phyloP scores from a whole-genome alignment of 2,329 filamentous ascomycete genomes.

The Nemania sp. region DNA sequence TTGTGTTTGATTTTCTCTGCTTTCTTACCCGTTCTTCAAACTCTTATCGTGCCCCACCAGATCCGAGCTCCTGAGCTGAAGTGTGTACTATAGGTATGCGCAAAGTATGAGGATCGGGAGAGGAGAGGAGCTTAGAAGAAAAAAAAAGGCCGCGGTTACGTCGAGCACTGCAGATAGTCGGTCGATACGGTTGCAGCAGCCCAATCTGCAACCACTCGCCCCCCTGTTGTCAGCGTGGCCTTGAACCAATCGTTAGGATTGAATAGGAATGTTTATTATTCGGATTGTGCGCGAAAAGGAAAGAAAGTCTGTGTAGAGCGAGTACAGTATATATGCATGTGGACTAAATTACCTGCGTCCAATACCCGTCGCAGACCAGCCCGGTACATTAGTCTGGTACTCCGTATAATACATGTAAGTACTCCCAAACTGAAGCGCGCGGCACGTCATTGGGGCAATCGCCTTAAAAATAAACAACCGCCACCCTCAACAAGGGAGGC shows the following conservation, averaged over 20 bases:
- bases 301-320: neutral
- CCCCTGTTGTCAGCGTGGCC: slow-evolving; percentile 25
- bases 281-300: neutral
- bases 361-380: neutral
- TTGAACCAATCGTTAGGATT: slow-evolving; percentile 28
- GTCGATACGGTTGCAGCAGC: slow-evolving; percentile 18
- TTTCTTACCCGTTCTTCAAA: slow-evolving; percentile 2
- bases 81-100: neutral
- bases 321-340: neutral
- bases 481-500: neutral
- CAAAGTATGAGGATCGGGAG: neutral
- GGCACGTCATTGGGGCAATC: slow-evolving; percentile 6
- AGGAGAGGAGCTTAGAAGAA: neutral
- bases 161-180: slow-evolving; percentile 3
- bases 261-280: slow-evolving; percentile 12
- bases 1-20: slow-evolving; percentile 13
- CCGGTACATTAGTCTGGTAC: too few species aligned
- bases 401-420: too few species aligned
- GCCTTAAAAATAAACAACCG: slow-evolving; percentile 5
- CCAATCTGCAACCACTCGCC: slow-evolving; percentile 24
- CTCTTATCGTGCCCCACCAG: slow-evolving; percentile 1
- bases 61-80: neutral
- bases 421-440: slow-evolving; percentile 2
- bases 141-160: neutral
- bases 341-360: neutral